Percentiles rank a stretch among this genome's conserved stretches.
These are phyloP conservation scores for Hyaloscypha finlandica DNA, from an alignment of 495 filamentous ascomycete species.

Conservation along the genomic window DNA sequence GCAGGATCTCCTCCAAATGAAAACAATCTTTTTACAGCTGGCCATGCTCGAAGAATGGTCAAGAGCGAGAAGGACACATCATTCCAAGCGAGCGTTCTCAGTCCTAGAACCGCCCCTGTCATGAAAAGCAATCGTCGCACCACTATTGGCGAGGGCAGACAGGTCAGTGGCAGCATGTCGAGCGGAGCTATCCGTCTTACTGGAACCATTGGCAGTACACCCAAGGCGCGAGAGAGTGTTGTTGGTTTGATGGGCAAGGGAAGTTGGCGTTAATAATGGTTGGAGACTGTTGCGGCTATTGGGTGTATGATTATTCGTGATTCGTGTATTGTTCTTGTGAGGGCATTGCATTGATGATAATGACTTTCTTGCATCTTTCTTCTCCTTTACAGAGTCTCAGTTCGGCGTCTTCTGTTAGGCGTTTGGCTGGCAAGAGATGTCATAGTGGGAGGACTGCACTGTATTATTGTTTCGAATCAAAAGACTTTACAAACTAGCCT, in stretches of 20 bases:
- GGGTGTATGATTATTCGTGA: constrained; percentile 10
- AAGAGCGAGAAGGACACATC: constrained; percentile 61
- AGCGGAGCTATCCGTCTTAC: constrained; percentile 20
- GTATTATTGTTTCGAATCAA: constrained; percentile 8
- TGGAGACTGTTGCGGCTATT: not conserved
- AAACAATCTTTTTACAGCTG: constrained; percentile 63
- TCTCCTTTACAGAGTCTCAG: constrained; percentile 6
- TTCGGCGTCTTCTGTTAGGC: constrained; percentile 3
- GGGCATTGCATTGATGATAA: constrained; percentile 28
- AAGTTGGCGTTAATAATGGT: constrained; percentile 28
- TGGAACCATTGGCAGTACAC: constrained; percentile 23
- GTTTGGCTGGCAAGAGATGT: not conserved
- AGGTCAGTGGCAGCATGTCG: constrained; percentile 22
- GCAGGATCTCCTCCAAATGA: constrained; percentile 59
- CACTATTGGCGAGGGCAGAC: constrained; percentile 28
- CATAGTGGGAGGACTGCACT: not conserved
- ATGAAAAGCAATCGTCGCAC: constrained; percentile 48
- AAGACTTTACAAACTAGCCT: constrained; percentile 1
- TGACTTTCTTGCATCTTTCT: constrained; percentile 25
- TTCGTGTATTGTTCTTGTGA: not conserved
- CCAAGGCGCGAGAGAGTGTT: constrained; percentile 30
- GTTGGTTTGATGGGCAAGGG: constrained; percentile 28
- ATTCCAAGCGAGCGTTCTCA: constrained; percentile 60
- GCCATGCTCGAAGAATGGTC: constrained; percentile 70
- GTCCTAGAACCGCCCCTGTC: constrained; percentile 66